Evolutionary conservation across 2,329 filamentous ascomycete species (phyloP).

Genomic region (Ceratocystis lukuohia): DNA sequence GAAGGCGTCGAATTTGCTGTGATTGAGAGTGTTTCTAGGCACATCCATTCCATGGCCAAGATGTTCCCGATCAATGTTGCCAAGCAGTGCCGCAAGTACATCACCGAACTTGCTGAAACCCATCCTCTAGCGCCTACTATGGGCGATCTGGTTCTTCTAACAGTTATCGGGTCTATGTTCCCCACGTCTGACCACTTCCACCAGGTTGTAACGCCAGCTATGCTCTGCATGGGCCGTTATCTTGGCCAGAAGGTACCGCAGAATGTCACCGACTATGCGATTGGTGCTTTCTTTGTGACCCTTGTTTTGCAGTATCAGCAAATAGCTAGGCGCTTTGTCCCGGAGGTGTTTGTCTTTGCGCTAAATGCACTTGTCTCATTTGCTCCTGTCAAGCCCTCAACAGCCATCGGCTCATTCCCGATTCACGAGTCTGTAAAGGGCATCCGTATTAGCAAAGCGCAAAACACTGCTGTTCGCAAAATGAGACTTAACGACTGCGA

Average conservation of each 20-base stretch:
- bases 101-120: conserved; percentile 41
- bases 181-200: conserved; percentile 97
- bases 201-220: conserved; percentile 79
- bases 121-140: conserved; percentile 34
- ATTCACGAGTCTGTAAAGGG: conserved; percentile 41
- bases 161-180: conserved; percentile 71
- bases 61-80: conserved; percentile 68
- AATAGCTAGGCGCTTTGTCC: conserved; percentile 74
- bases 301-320: conserved; percentile 71
- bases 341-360: conserved; percentile 72
- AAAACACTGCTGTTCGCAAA: conserved; percentile 34
- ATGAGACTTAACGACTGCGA: conserved; percentile 47
- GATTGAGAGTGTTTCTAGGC: conserved; percentile 69
- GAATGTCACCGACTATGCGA: conserved; percentile 51
- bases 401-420: conserved; percentile 44
- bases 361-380: conserved; percentile 59
- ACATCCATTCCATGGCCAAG: conserved; percentile 85
- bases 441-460: conserved; percentile 37
- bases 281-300: conserved; percentile 65
- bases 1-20: conserved; percentile 44
- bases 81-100: conserved; percentile 60
- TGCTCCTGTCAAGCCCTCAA: conserved; percentile 39
- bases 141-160: conserved; percentile 71
- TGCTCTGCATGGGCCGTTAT: conserved; percentile 71
- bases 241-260: conserved; percentile 63